These are phyloP conservation scores for Odonthalia washingtoniensis DNA, from an alignment of 31 red algal genomes.

Conservation along the genomic window DNA sequence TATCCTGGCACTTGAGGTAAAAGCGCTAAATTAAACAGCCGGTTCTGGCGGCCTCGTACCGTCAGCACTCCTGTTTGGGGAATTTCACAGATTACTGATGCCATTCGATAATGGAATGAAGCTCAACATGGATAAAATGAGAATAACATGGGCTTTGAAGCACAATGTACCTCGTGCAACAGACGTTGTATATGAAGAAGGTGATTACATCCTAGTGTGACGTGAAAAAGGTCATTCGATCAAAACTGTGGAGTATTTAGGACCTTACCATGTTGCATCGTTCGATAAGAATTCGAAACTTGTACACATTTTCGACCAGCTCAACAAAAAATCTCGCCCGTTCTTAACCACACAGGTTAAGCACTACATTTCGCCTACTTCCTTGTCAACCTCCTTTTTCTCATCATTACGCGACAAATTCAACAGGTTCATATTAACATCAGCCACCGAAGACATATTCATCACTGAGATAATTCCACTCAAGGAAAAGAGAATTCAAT, in stretches of 20 bases:
- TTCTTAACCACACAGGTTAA: no score
- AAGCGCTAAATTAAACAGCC: conserved; percentile 38
- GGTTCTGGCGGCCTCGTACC: conserved; percentile 17
- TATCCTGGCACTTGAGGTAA: neutral
- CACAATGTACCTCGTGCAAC: neutral
- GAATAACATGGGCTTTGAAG: neutral
- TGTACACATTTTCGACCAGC: no score
- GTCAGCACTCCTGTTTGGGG: conserved; percentile 36
- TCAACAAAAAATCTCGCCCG: no score
- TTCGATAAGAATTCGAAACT: no score
- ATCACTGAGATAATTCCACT: no score
- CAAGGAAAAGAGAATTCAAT: no score
- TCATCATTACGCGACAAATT: no score
- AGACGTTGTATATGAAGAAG: neutral
- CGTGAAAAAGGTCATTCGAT: neutral
- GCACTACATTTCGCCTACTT: no score
- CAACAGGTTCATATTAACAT: no score
- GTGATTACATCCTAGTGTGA: conserved; percentile 10
- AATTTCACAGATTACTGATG: neutral
- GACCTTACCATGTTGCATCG: no score
- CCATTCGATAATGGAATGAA: neutral
- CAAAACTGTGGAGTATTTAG: neutral
- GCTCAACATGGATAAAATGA: neutral
- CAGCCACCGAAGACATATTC: no score
- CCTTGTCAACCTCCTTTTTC: no score